phyloP scores from a whole-genome alignment of 192 early-diverging fungal species.

The Backusella tarrabulga region DNA sequence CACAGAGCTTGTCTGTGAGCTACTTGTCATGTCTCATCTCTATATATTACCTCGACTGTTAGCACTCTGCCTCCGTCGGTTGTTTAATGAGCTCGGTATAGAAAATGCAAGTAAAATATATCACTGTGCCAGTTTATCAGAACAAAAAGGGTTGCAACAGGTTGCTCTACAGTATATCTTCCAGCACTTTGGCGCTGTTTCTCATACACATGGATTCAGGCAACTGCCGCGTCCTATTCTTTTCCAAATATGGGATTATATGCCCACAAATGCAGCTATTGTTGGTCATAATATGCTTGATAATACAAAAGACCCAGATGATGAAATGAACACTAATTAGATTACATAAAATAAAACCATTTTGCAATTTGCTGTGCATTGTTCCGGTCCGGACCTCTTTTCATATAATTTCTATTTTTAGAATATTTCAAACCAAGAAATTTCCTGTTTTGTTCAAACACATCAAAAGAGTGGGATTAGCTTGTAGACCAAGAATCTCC shows the following conservation, averaged over 20 bases:
- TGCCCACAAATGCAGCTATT: constrained; percentile 42
- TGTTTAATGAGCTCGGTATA: constrained; percentile 50
- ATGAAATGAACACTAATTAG: constrained; percentile 1
- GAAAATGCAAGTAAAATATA: constrained; percentile 59
- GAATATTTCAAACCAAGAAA: not conserved
- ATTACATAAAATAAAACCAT: not conserved
- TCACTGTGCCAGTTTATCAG: constrained; percentile 48
- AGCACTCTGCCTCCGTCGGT: constrained; percentile 41
- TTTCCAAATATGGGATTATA: constrained; percentile 59
- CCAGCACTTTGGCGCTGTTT: constrained; percentile 60
- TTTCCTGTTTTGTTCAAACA: not conserved
- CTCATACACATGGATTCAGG: constrained; percentile 54
- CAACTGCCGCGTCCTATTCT: constrained; percentile 49
- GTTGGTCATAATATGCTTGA: constrained; percentile 12
- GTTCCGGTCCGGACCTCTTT: not conserved
- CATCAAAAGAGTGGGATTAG: not conserved
- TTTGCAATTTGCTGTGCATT: not conserved
- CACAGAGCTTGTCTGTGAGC: constrained; percentile 44
- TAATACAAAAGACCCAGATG: not conserved
- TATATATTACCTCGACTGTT: constrained; percentile 57
- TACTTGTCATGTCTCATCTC: constrained; percentile 60
- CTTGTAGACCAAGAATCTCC: not conserved
- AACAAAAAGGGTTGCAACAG: constrained; percentile 51
- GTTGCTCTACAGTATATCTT: constrained; percentile 54
- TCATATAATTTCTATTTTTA: not conserved